Evolutionary conservation across 2,329 filamentous ascomycete genomes (phyloP), one percentile per base, ranked within the genome.

Genomic region (Colletotrichum sojae): DNA sequence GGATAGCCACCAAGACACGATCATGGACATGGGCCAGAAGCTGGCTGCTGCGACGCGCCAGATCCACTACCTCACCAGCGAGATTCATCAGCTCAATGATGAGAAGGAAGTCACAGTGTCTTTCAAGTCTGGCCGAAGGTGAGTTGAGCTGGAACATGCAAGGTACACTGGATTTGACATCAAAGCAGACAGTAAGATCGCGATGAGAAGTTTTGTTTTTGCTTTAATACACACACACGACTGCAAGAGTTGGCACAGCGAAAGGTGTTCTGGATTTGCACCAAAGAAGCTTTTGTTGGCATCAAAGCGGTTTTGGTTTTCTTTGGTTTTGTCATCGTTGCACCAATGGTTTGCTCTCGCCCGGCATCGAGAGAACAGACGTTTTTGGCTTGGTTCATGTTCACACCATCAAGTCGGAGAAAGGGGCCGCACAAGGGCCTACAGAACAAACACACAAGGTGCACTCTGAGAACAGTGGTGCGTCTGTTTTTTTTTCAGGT

Each of bases 31-130:
- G 16, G 48, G 18, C 45, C 53, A 48, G n/a, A 48, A 40, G 12
- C 39, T 68, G 18, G 60, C 43, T 3, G 20, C 46, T 12, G 46
- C 60, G 22, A 58, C 6, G 3, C 43, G 31, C 18, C 66, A 68
- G 22, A 40, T 68, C 2, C 27, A 55, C 5, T 13, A 13, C 8
- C 18, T 68, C n/a, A 54, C 61, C 16, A 6, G 16, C 6, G 53
- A 68, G 9, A 13, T 68, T 27, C 53, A 27, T 13, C 4, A 27
- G 39, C 25, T 58, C 13, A 46, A 22, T 16, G 64, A 64, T 4
- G 58, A 36, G 2, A 46, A 46, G 13, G 65, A 68, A 10, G 46
- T 68, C 12, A 64, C 39, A 16, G 60, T 68, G 16, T 64, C 65
- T 8, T 52, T 68, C 53, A 68, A 53, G 20, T 43, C 65, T 20